Percentiles rank a stretch among this genome's conserved stretches.
phyloP scores from a whole-genome alignment of 148 eudicot genomes.

The Amaranthus hypochondriacus region DNA sequence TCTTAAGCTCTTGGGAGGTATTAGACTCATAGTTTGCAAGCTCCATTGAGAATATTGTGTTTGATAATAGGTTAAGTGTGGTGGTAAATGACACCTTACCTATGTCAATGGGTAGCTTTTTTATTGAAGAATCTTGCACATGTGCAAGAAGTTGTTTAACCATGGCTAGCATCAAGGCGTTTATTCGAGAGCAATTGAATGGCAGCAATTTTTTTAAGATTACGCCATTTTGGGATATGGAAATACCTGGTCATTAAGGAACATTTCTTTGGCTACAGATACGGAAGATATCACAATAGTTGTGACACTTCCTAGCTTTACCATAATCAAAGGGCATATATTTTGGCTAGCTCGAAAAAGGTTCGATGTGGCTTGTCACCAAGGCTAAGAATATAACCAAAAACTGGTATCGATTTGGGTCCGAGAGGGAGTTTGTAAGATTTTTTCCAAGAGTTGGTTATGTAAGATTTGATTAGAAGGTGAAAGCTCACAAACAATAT shows the following conservation, averaged over 20 bases:
- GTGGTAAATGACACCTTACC: not conserved
- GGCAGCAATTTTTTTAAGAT: not conserved
- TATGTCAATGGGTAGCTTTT: not conserved
- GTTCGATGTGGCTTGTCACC: not conserved
- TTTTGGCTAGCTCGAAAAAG: not conserved
- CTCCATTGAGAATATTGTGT: not conserved
- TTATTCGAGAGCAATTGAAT: not conserved
- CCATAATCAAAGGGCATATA: not conserved
- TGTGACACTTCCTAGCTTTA: not conserved
- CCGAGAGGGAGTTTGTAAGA: not conserved
- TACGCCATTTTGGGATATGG: not conserved
- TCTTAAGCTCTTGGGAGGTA: not conserved
- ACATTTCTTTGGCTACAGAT: not conserved
- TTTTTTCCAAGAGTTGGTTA: not conserved
- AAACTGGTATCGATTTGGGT: not conserved
- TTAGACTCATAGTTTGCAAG: not conserved
- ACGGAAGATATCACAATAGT: not conserved
- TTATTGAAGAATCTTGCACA: not conserved
- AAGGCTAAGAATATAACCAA: not conserved
- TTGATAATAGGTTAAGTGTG: not conserved
- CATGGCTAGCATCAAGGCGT: not conserved
- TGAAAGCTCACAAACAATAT: not conserved
- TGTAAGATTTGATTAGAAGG: not conserved
- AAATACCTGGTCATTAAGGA: not conserved
- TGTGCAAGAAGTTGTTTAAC: not conserved